Conservation (phyloP, 2,329 filamentous ascomycete species). For the Claviceps africana region DNA sequence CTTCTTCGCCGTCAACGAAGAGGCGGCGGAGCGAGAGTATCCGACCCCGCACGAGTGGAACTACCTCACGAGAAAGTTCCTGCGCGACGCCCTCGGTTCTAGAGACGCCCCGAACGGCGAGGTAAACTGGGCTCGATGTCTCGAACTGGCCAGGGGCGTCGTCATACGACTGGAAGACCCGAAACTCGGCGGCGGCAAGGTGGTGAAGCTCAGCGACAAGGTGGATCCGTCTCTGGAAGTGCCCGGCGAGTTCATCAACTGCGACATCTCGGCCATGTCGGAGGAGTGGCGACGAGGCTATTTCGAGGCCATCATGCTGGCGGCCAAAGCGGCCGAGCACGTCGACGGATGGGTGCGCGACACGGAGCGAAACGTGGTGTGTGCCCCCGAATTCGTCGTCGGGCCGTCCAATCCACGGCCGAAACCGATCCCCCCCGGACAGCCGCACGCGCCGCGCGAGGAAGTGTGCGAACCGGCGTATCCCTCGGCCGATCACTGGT, state of each 20-base stretch:
- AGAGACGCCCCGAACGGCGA: conserved; percentile 37
- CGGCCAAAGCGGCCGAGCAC: conserved; percentile 63
- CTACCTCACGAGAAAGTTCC: conserved; percentile 52
- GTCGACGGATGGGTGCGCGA: conserved; percentile 69
- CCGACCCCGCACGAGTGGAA: conserved; percentile 77
- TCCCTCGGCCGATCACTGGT: conserved; percentile 59
- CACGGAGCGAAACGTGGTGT: conserved; percentile 49
- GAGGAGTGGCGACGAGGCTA: conserved; percentile 81
- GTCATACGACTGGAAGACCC: conserved; percentile 57
- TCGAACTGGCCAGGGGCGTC: conserved; percentile 43
- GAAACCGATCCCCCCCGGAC: conserved; percentile 52
- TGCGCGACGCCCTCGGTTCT: conserved; percentile 50
- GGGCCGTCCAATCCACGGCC: conserved; percentile 77
- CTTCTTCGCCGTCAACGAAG: conserved; percentile 54
- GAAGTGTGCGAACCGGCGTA: conserved; percentile 61
- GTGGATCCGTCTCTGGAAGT: conserved; percentile 59
- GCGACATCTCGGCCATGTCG: conserved; percentile 60
- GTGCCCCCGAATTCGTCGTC: conserved; percentile 58
- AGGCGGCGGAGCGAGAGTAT: conserved; percentile 58
- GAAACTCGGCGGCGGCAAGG: conserved; percentile 50
- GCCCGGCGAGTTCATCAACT: conserved; percentile 45
- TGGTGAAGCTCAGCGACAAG: conserved; percentile 40
- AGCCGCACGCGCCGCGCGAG: conserved; percentile 50
- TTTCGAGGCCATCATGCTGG: conserved; percentile 65
- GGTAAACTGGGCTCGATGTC: conserved; percentile 55